Evolutionary conservation across 2,329 filamentous ascomycete genomes (phyloP), one percentile per base, ranked within the genome.

Genomic region (Aspergillus pseudoterreus): DNA sequence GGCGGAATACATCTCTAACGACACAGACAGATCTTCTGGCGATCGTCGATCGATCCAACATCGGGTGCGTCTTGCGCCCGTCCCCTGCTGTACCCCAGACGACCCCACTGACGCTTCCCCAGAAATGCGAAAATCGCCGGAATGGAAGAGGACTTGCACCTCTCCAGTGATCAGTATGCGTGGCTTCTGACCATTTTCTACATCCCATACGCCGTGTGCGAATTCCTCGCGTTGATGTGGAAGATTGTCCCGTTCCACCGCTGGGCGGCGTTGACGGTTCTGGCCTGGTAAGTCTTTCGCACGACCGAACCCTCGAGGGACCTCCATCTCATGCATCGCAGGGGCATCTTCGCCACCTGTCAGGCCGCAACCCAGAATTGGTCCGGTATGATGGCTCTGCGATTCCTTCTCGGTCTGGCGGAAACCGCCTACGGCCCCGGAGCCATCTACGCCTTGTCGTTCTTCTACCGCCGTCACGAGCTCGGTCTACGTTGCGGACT

Each of bases 51-150:
- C 70, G 77, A 44, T 75, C 73, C 30, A 81, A 81, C 54, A 75
- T 79, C 45, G 76, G 74, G 73, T 74, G 45, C 38, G 64, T 65
- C 21, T 15, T n/a, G 22, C 11, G 10, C 9, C 12, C 4, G 12
- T 14, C 30, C 4, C n/a, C 19, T 14, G 17, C 21, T 22, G 39
- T n/a, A 41, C n/a, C 12, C 27, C 10, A 21, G 6, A 27, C 32
- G 19, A 6, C 17, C 33, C 47, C 38, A 49, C 59, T 58, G 30
- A 56, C 39, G 12, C 15, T 32, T 19, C 6, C 33, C 49, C 43
- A 77, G 78, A 47, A 82, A 82, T 71, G 79, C 79, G 1, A 71
- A 73, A 55, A 78, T 80, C 42, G 78, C 79, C 1, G 79, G 79
- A 35, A 80, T 82, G 77, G 56, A 70, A 47, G 63, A 75, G 42